Evolutionary conservation across 768 basidiomycete genomes (phyloP), one percentile per base, ranked within the genome.

Genomic region (Ramaria rubella): DNA sequence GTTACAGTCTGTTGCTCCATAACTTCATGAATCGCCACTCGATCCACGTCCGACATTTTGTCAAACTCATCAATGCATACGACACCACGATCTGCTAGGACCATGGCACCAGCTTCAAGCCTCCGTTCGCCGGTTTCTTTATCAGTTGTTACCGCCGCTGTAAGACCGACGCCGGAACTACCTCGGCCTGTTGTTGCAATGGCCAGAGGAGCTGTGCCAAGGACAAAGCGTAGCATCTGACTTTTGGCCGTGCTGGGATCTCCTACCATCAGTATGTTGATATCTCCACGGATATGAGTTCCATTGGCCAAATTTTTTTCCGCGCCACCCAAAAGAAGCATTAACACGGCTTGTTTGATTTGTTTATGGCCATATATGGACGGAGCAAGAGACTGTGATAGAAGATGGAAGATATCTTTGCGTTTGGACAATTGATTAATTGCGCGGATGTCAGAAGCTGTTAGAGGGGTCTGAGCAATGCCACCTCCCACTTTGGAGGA

Each of bases 1-100:
- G 96, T 98, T 46, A 99, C 95, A 0, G 96, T 99, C 68, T 99
- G 96, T 70, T 97, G 95, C 69, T 98, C 96, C 96, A 99, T 99
- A 67, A 98, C 96, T 81, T 99, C 96, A 73, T 99, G 96, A 65
- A 99, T 99, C 31, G 96, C 95, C 19, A 98, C 95, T 62, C 96
- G 84, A 74, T 99, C 96, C 62, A 98, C 81, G 67, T 99, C 96
- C 26, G 92, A 94, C 96, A 99, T 98, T 71, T 99, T 99, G 80
- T 99, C 96, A 66, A 99, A 99, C 72, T 99, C 96, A 71, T 99
- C 96, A 64, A 99, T 98, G 70, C 96, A 99, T 44, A 99, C 95
- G 21, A 99, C 94, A 17, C 96, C 96, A 63, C 95, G 85, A 71
- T 99, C 96, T 27, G 96, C 96, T 58, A 99, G 85, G 53, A 99